Conservation (phyloP, 139 green algal genomes). For the Diplosphaera chodatii region DNA sequence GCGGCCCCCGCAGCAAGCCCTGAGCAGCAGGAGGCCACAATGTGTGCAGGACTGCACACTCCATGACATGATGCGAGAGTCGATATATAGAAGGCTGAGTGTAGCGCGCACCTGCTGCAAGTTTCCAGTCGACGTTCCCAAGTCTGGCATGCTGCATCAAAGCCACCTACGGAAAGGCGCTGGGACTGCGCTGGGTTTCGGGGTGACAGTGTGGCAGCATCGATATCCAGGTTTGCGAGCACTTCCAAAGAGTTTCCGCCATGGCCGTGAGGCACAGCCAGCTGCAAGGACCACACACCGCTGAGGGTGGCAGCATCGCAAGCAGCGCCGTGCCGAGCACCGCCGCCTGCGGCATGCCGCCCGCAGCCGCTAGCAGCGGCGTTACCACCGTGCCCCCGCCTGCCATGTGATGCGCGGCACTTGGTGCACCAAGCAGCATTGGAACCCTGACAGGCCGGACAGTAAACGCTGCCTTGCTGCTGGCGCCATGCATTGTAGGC, state of each 20-base stretch:
- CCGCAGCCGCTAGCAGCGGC: constrained; percentile 32
- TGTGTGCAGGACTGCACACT: too few species aligned
- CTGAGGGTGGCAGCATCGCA: constrained; percentile 65
- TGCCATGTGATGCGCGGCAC: too few species aligned
- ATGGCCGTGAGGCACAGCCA: too few species aligned
- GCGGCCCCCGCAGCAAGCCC: constrained; percentile 47
- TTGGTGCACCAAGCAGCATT: too few species aligned
- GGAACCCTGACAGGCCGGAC: neutral
- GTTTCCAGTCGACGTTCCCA: constrained; percentile 67
- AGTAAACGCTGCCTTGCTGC: neutral
- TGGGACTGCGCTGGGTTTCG: too few species aligned
- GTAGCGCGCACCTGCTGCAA: constrained; percentile 30
- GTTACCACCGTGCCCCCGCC: constrained; percentile 53
- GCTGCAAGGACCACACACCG: neutral
- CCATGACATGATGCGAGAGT: too few species aligned
- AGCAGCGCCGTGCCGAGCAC: constrained; percentile 58
- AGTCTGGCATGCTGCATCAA: constrained; percentile 52
- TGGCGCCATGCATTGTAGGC: too few species aligned
- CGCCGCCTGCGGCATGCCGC: constrained; percentile 22
- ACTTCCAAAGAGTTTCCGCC: too few species aligned
- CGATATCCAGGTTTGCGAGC: too few species aligned
- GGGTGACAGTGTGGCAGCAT: too few species aligned
- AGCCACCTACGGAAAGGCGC: constrained; percentile 27
- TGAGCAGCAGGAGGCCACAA: too few species aligned
- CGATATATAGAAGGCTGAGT: neutral